Conservation (phyloP, 2,329 filamentous ascomycete species). For the Elsinoe arachidis region DNA sequence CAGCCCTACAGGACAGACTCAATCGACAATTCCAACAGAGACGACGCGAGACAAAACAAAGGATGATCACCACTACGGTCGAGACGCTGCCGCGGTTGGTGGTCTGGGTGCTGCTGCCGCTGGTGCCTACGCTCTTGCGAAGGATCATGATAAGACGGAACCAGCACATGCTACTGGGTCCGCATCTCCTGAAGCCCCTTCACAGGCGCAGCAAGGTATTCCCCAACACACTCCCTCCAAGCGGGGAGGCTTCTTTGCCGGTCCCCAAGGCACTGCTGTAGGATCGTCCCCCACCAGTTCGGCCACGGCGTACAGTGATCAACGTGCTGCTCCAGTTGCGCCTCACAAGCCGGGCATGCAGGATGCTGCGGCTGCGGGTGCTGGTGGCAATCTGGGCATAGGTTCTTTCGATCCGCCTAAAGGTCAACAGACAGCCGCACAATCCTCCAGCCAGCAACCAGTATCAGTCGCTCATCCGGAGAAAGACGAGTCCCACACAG, state of each 20-base stretch:
- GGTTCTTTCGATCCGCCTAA: slow-evolving; percentile 7
- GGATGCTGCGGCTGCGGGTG: slow-evolving; percentile 4
- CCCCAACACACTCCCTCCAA: neutral
- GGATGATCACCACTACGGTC: slow-evolving; percentile 24
- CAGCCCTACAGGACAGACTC: slow-evolving; percentile 12
- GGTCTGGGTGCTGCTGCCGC: slow-evolving; percentile 22
- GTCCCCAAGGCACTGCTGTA: slow-evolving; percentile 7
- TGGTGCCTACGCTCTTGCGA: slow-evolving; percentile 11
- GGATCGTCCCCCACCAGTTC: neutral
- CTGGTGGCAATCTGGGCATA: neutral
- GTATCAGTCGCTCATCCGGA: neutral
- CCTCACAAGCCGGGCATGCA: slow-evolving; percentile 8
- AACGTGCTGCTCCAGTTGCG: neutral
- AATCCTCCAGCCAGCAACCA: neutral
- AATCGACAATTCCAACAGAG: too few species aligned
- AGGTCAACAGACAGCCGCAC: slow-evolving; percentile 16
- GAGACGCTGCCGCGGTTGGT: slow-evolving; percentile 25
- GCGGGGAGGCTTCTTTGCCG: slow-evolving; percentile 8
- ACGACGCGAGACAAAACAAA: neutral
- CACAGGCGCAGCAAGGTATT: neutral
- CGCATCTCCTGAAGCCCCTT: neutral
- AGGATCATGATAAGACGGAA: slow-evolving; percentile 12
- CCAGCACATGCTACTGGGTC: neutral
- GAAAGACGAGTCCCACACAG: slow-evolving; percentile 7
- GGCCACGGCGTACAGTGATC: neutral